A percentile compares a stretch with the other conserved stretches of the same genome.
phyloP scores from a whole-genome alignment of 257 asterid genomes.

The Solanum boliviense region DNA sequence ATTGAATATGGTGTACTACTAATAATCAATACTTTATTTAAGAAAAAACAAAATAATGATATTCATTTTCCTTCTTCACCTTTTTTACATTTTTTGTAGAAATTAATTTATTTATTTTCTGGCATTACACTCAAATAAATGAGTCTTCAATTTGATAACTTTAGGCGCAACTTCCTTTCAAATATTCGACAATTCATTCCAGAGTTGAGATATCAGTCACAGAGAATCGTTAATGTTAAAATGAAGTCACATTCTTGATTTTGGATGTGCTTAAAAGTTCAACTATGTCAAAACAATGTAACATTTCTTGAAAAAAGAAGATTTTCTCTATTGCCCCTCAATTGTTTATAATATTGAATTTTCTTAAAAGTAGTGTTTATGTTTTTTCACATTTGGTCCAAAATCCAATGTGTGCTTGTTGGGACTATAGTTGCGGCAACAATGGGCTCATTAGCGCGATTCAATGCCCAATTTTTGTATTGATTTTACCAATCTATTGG shows the following conservation, averaged over 20 bases:
- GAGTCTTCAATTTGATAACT: not conserved
- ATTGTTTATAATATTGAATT: not conserved
- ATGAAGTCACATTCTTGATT: too few relatives aligned
- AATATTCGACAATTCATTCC: not conserved
- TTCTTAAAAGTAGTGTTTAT: not conserved
- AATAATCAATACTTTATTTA: not conserved
- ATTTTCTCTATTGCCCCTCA: not conserved
- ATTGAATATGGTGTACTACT: not conserved
- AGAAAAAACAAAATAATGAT: not conserved
- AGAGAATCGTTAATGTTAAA: too few relatives aligned
- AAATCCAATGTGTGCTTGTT: not conserved
- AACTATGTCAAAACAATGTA: not conserved
- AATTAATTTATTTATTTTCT: not conserved
- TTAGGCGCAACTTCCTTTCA: not conserved
- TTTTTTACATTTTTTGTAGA: not conserved
- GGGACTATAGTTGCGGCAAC: not conserved
- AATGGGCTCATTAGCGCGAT: not conserved
- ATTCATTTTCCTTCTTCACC: not conserved
- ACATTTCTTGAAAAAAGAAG: not conserved
- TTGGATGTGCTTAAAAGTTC: not conserved
- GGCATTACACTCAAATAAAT: not conserved
- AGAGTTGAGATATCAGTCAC: not conserved
- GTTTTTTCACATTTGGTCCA: not conserved
- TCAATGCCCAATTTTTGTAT: slow-evolving; percentile 8
- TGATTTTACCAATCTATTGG: not conserved